Conservation (phyloP, 352 stramenopile genomes). For the Phytopythium cucurbitacearum region DNA sequence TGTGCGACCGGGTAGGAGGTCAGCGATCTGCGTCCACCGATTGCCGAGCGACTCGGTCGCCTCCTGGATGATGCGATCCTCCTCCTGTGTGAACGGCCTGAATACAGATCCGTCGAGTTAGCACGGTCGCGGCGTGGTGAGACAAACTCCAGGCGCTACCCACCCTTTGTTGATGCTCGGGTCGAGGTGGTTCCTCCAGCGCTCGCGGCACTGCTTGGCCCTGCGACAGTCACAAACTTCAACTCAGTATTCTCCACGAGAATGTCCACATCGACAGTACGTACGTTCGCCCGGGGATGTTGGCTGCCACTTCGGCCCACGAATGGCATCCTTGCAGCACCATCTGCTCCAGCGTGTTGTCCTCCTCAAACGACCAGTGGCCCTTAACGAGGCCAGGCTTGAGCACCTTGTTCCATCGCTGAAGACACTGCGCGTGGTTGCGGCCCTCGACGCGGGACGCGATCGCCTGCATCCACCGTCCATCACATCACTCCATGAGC, state of each 20-base stretch:
- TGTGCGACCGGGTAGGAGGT: constrained; percentile 76
- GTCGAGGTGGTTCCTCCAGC: constrained; percentile 96
- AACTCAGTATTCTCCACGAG: constrained; percentile 5
- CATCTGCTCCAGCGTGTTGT: constrained; percentile 81
- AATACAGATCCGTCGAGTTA: background rate
- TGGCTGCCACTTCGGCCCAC: constrained; percentile 57
- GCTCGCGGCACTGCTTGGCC: constrained; percentile 94
- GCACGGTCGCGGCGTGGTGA: background rate
- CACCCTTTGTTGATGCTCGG: constrained; percentile 89
- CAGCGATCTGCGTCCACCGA: constrained; percentile 92
- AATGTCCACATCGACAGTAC: constrained; percentile 2
- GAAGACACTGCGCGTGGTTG: constrained; percentile 72
- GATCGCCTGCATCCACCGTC: constrained; percentile 25
- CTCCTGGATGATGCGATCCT: constrained; percentile 93
- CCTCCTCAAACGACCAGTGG: constrained; percentile 90
- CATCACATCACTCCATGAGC: background rate
- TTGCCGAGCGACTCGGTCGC: constrained; percentile 91
- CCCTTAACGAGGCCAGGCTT: constrained; percentile 90
- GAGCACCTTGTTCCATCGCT: constrained; percentile 87
- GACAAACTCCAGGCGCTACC: constrained; percentile 1
- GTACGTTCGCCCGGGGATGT: constrained; percentile 62
- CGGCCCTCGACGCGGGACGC: constrained; percentile 50
- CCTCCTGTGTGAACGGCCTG: constrained; percentile 81
- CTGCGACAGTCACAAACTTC: constrained; percentile 34
- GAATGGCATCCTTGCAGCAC: constrained; percentile 70